phyloP scores from a whole-genome alignment of 1,139 yeast genomes.

The Diutina rugosa region DNA sequence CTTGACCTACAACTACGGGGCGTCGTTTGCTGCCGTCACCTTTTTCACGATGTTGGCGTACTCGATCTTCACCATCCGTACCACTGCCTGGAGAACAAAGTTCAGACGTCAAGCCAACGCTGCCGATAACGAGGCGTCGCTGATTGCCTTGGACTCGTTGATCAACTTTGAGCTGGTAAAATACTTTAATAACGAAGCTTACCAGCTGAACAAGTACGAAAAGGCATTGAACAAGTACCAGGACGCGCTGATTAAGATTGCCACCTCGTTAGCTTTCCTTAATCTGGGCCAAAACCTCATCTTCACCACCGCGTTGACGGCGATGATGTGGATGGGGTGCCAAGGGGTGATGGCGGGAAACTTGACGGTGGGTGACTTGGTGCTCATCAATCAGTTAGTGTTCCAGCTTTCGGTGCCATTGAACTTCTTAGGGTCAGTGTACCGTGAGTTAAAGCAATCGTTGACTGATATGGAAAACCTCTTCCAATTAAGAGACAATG shows the following conservation, averaged over 20 bases:
- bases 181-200: conserved; percentile 80
- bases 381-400: conserved; percentile 89
- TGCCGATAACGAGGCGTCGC: conserved; percentile 92
- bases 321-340: conserved; percentile 99
- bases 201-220: conserved; percentile 72
- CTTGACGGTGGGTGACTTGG: conserved; percentile 89
- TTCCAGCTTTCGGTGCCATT: conserved; percentile 92
- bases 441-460: conserved; percentile 87
- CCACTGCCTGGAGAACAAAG: conserved; percentile 94
- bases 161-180: conserved; percentile 92
- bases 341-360: conserved; percentile 76
- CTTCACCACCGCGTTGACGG: conserved; percentile 84
- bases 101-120: conserved; percentile 84
- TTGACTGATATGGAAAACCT: conserved; percentile 86
- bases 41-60: conserved; percentile 79
- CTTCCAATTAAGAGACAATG: conserved; percentile 68
- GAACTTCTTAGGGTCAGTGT: conserved; percentile 89
- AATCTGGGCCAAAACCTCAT: conserved; percentile 90
- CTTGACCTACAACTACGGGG: conserved; percentile 83
- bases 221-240: conserved; percentile 65
- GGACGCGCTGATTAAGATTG: conserved; percentile 74
- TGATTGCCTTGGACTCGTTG: conserved; percentile 86
- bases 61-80: conserved; percentile 72
- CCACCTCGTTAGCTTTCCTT: conserved; percentile 81
- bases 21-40: conserved; percentile 81